Evolutionary conservation across 257 asterid genomes (phyloP), one percentile per base, ranked within the genome.

Genomic region (Solanum corneliomulleri): DNA sequence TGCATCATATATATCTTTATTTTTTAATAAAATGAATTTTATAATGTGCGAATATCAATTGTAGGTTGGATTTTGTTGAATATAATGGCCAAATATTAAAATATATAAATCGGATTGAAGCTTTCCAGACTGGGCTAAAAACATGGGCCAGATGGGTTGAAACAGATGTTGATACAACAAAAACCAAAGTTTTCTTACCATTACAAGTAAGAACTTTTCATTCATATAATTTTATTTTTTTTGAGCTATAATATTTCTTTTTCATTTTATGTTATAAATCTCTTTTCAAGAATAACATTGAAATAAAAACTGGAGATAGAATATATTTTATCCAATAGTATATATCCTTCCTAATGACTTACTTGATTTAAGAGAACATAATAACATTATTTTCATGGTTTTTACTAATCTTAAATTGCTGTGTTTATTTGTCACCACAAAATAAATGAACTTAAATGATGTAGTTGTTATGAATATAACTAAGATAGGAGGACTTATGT

Each of bases 141-240:
- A 92, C 97, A 6, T 94, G 97, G 98, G 92, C 91, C 29, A 92
- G 89, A 39, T 94, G 98, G 98, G 91, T 92, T 1, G 89, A 90
- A 18, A 58, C 93, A 5, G 64, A 72, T 75, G 89, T 94, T 18
- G 75, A 91, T 86, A 82, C 90, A 37, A 83, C 69, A 7, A 93
- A 93, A 89, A 92, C 95, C 62, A 88, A 86, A 82, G 91, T 94
- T 66, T 93, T 92, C 90, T 93, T 94, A 83, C 5, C 98, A 93
- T 88, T 93, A 94, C 92, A 84, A 91, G 98, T 94, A 92, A 91
- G 91, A n/a, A 29, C 12, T 47, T 58, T 37, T 18, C 18, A 3
- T 83, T n/a, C 35, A 35, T 85, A 25, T 13, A 66, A 14, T 9
- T 42, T 15, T 2, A 5, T n/a, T n/a, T 64, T 11, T 58, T 58